These are phyloP conservation scores for Xylaria digitata DNA, from an alignment of 2,329 filamentous ascomycete genomes.

Conservation along the genomic window DNA sequence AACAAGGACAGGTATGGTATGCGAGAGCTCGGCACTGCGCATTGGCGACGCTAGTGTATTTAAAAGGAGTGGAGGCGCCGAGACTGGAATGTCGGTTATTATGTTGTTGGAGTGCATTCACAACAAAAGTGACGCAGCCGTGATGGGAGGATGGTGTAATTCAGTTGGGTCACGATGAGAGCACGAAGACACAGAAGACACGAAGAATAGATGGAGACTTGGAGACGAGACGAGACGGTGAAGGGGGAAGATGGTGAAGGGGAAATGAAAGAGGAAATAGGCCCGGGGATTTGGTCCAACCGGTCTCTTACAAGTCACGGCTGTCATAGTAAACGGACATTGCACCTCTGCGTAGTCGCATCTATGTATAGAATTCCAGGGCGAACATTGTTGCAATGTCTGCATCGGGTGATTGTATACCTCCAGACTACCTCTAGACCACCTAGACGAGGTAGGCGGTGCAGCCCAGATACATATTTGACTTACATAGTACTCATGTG, in stretches of 20 bases:
- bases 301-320: conserved; percentile 8
- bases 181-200: conserved; percentile 7
- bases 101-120: conserved; percentile 1
- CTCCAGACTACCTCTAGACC: no score
- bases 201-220: background rate
- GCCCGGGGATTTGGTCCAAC: background rate
- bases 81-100: conserved; percentile 25
- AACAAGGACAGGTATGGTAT: conserved; percentile 10
- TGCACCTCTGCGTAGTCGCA: no score
- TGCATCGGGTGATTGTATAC: no score
- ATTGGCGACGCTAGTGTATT: background rate
- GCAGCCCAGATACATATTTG: no score
- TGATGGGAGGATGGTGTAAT: conserved; percentile 18
- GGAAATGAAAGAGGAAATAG: conserved; percentile 9
- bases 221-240: background rate
- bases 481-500: no score
- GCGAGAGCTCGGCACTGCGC: background rate
- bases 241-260: background rate
- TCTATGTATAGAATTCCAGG: no score
- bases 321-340: conserved; percentile 6
- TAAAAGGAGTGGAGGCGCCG: conserved; percentile 26
- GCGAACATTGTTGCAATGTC: no score
- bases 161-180: conserved; percentile 27
- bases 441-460: no score
- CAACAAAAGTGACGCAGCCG: conserved; percentile 8